phyloP scores from a whole-genome alignment of 371 early-diverging fungal genomes.

The Syncephalastrum sp. region DNA sequence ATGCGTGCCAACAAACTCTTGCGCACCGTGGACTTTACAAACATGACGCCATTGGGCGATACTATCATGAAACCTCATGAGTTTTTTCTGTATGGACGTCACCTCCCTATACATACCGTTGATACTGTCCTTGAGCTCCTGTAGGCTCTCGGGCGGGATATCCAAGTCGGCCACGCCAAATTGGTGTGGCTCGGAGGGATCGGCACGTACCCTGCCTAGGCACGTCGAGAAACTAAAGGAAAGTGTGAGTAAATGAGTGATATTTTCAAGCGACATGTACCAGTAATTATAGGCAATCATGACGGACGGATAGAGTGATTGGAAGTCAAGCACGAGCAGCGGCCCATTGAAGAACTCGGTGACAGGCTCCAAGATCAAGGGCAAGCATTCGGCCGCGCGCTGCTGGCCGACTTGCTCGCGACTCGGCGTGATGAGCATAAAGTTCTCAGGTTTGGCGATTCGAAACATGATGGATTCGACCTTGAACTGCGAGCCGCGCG shows the following conservation, averaged over 20 bases:
- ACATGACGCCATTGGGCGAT: conserved; percentile 83
- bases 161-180: conserved; percentile 48
- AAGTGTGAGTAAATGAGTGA: background rate
- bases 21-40: conserved; percentile 75
- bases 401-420: conserved; percentile 68
- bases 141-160: conserved; percentile 42
- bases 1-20: conserved; percentile 75
- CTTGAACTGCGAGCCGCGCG: conserved; percentile 87
- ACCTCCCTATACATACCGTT: conserved; percentile 39
- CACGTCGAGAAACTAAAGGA: conserved; percentile 76
- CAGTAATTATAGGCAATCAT: conserved; percentile 96
- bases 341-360: conserved; percentile 81
- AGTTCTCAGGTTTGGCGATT: conserved; percentile 80
- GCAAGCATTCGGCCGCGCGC: conserved; percentile 78
- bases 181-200: conserved; percentile 35
- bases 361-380: conserved; percentile 87
- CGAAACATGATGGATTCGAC: conserved; percentile 89
- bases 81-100: background rate
- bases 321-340: conserved; percentile 86
- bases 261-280: conserved; percentile 23
- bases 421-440: conserved; percentile 60
- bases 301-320: conserved; percentile 89
- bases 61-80: conserved; percentile 33
- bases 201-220: conserved; percentile 56
- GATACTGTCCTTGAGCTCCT: conserved; percentile 62